Base-by-base conservation (phyloP, 2,329 filamentous ascomycete species). In the Fusarium xyrophilum region DNA sequence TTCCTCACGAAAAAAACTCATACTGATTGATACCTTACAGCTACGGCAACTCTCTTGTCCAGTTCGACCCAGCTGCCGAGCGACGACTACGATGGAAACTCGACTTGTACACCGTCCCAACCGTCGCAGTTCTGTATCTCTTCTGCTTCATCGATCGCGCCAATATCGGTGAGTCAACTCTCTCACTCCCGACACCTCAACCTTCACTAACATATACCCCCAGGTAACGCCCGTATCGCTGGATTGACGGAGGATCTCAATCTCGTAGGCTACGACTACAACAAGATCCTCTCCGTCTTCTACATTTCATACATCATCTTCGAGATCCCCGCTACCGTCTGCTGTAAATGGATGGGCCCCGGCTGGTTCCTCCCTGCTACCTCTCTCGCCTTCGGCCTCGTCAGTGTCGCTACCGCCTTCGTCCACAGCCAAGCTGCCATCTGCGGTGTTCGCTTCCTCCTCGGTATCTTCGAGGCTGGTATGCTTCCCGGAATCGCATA, bases 71-170 rank as follows among this genome's bases (percentile, higher is more conserved):
- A 32, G 72, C 60, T 30, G 87, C 85, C 4, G 90, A 91, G 73
- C 76, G 82, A 11, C 83, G 81, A 53, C 80, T 92, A 27, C 81
- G 88, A 11, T 78, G 79, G 72, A 92, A 92, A 76, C 88, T 92
- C 48, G 90, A 92, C 70, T 69, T 90, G 9, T 85, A 82, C 70
- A 85, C 91, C 44, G 81, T 92, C 1, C 90, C 90, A 0, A 90
- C 87, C 0, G 88, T 91, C 0, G 79, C 89, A 0, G 60, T 91
- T 1, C 79, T 92, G 6, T 92, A 92, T 71, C 82, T 92, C 0
- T 91, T 92, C 72, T 91, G 89, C 78, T 92, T 91, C 77, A 91
- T 92, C 67, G 90, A 92, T 71, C 84, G 90, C n/a, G 88, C 89
- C 27, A 92, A 92, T 65, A 89, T 93, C 38, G 90, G 89, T 89